Evolutionary conservation across 257 asterid species (phyloP).

Genomic region (Nicotiana otophora): DNA sequence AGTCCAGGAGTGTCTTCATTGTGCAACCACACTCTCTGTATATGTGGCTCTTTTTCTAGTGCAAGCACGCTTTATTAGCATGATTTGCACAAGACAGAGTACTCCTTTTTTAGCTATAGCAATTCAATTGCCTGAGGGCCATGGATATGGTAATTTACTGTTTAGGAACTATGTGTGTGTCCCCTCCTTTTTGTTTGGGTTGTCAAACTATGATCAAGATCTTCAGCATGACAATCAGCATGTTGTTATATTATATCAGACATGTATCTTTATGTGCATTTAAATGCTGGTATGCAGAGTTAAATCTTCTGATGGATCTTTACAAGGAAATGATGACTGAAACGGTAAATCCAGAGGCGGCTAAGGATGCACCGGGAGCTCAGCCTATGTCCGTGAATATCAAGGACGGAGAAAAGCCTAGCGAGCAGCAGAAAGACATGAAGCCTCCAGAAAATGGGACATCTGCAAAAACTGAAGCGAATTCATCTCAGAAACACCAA

Average conservation of each 20-base stretch:
- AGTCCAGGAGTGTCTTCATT: conserved; percentile 69
- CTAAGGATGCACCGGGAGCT: conserved; percentile 23
- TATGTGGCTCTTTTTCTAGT: conserved; percentile 56
- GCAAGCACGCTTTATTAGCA: conserved; percentile 35
- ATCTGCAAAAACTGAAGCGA: conserved; percentile 17
- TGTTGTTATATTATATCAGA: background rate
- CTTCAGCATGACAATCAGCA: background rate
- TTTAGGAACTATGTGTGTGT: background rate
- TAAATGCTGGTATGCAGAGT: conserved; percentile 40
- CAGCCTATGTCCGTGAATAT: conserved; percentile 15
- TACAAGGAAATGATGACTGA: conserved; percentile 50
- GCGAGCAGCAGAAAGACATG: conserved; percentile 26
- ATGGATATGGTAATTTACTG: background rate
- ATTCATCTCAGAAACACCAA: conserved; percentile 16
- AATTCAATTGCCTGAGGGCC: background rate
- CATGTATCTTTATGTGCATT: background rate
- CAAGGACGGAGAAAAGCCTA: conserved; percentile 23
- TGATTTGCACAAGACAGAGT: background rate
- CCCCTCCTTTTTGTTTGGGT: background rate
- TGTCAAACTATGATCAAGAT: conserved; percentile 4
- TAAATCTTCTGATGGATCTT: conserved; percentile 58
- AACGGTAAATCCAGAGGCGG: conserved; percentile 28
- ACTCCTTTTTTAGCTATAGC: background rate
- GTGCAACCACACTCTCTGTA: conserved; percentile 77
- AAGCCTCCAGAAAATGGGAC: conserved; percentile 24